A percentile compares a stretch with the other conserved stretches of the same genome.
These are phyloP conservation scores for Phytophthora pini DNA, from an alignment of 352 stramenopile genomes.

Conservation along the genomic window DNA sequence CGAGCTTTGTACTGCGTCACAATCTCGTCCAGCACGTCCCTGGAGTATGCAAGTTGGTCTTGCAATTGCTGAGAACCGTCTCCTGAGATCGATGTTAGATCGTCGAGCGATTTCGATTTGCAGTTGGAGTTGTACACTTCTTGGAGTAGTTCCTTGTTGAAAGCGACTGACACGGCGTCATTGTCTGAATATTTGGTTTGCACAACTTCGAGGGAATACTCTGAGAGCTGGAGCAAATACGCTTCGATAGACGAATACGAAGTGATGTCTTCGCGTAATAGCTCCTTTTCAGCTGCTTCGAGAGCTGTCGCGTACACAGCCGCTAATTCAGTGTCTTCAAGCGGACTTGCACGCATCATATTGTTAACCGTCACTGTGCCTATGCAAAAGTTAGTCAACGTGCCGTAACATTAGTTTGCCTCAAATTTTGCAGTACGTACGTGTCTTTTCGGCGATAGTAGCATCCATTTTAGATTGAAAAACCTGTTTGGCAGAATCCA, in stretches of 20 bases:
- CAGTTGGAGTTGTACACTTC: constrained; percentile 39
- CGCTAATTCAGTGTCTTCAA: constrained; percentile 50
- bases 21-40: constrained; percentile 40
- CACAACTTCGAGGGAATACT: constrained; percentile 53
- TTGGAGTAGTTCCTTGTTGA: constrained; percentile 56
- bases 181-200: constrained; percentile 41
- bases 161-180: constrained; percentile 43
- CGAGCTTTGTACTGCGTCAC: constrained; percentile 55
- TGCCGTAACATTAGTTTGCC: constrained; percentile 2
- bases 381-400: constrained; percentile 19
- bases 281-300: constrained; percentile 38
- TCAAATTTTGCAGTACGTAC: constrained; percentile 33
- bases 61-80: constrained; percentile 50
- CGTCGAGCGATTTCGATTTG: constrained; percentile 15
- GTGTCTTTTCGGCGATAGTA: constrained; percentile 34
- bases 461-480: constrained; percentile 50
- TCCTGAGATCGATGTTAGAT: constrained; percentile 13
- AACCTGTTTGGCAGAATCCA: constrained; percentile 59
- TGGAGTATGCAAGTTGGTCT: constrained; percentile 42
- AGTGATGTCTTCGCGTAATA: constrained; percentile 50
- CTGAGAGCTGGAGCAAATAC: constrained; percentile 56
- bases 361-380: constrained; percentile 42
- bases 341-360: constrained; percentile 22
- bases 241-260: constrained; percentile 44
- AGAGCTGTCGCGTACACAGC: constrained; percentile 44